phyloP scores from a whole-genome alignment of 2,329 filamentous ascomycete genomes.

The Fusarium nelsonii region DNA sequence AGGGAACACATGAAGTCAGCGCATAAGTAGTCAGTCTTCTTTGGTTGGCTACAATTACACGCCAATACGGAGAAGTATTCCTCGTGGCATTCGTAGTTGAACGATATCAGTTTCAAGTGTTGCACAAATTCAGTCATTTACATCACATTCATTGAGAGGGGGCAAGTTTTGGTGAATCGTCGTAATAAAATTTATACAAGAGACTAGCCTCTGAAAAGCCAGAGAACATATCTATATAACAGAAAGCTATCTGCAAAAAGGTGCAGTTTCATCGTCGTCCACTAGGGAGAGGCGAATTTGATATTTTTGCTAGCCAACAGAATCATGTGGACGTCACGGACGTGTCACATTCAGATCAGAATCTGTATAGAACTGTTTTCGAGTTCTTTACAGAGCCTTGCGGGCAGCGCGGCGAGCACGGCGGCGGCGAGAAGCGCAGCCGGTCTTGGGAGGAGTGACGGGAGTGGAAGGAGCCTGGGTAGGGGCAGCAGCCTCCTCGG shows the following conservation, averaged over 20 bases:
- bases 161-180: constrained; percentile 11
- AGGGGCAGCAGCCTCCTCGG: constrained; percentile 26
- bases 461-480: constrained; percentile 27
- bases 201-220: constrained; percentile 40
- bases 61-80: too few relatives aligned
- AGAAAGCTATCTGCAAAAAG: constrained; percentile 41
- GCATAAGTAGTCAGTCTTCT: too few relatives aligned
- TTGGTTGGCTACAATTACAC: too few relatives aligned
- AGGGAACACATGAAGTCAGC: neutral
- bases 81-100: neutral
- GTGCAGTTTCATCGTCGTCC: constrained; percentile 36
- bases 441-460: constrained; percentile 35
- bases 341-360: constrained; percentile 3
- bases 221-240: constrained; percentile 47
- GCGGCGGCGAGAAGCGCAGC: constrained; percentile 42
- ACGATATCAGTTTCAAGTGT: neutral
- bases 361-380: constrained; percentile 14
- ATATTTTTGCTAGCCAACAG: constrained; percentile 12
- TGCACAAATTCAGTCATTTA: neutral
- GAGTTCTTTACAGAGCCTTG: constrained; percentile 39
- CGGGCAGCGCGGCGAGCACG: constrained; percentile 41
- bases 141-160: neutral
- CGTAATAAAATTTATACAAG: constrained; percentile 47
- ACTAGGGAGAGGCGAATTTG: constrained; percentile 33
- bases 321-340: constrained; percentile 25